Percentiles rank a stretch among this genome's conserved stretches.
phyloP scores from a whole-genome alignment of 352 stramenopile genomes.

The Thraustotheca clavata region DNA sequence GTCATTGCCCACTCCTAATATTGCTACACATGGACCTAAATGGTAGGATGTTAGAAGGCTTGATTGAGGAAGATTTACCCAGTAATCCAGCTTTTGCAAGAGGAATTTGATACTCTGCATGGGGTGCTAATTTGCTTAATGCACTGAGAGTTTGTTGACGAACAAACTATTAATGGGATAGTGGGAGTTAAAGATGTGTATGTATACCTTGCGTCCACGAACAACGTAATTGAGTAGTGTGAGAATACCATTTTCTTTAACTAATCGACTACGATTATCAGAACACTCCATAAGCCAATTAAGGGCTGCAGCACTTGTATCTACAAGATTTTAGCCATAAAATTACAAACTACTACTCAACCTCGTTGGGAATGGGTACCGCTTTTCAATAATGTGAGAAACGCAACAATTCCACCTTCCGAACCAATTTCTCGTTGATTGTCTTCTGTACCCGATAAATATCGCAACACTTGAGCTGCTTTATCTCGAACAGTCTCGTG shows the following conservation, averaged over 20 bases:
- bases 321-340: neutral
- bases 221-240: slow-evolving; percentile 22
- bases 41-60: too few species aligned
- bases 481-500: slow-evolving; percentile 18
- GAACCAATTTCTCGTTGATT: slow-evolving; percentile 19
- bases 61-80: neutral
- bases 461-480: slow-evolving; percentile 7
- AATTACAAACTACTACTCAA: neutral
- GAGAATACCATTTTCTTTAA: slow-evolving; percentile 17
- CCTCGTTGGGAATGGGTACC: slow-evolving; percentile 11
- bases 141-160: slow-evolving; percentile 17
- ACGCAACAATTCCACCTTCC: slow-evolving; percentile 16
- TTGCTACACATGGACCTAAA: slow-evolving; percentile 12
- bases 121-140: slow-evolving; percentile 15
- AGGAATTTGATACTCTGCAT: slow-evolving; percentile 18
- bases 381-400: slow-evolving; percentile 2
- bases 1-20: slow-evolving; percentile 17
- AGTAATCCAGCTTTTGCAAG: slow-evolving; percentile 11
- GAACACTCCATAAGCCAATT: slow-evolving; percentile 20
- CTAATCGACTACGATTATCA: slow-evolving; percentile 12
- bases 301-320: slow-evolving; percentile 12
- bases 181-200: neutral
- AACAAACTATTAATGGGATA: slow-evolving; percentile 4
- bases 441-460: slow-evolving; percentile 13
- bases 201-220: slow-evolving; percentile 10